Evolutionary conservation across 176 grass and related monocot species (phyloP).

Genomic region (Tillandsia fasciculata): DNA sequence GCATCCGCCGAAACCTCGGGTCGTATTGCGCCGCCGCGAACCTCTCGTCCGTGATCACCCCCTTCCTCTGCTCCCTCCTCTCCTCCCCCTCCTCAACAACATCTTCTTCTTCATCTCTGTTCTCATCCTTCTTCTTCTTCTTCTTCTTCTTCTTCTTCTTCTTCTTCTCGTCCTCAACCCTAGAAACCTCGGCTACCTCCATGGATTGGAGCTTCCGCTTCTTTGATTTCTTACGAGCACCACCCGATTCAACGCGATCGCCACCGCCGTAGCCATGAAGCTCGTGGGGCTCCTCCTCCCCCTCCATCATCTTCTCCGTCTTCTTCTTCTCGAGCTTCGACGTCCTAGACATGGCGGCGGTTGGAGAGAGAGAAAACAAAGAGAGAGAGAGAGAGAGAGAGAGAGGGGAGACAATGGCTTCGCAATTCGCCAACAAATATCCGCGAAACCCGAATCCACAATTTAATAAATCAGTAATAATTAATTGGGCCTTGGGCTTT

Average conservation of each 20-base stretch:
- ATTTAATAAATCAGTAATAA: too few relatives aligned
- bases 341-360: constrained; percentile 41
- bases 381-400: not conserved
- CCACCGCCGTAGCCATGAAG: not conserved
- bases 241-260: not conserved
- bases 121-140: not conserved
- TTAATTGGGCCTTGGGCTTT: too few relatives aligned
- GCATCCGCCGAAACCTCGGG: constrained; percentile 64
- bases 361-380: not conserved
- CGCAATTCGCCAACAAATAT: not conserved
- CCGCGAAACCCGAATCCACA: too few relatives aligned
- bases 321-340: too few relatives aligned
- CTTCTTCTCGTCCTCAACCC: not conserved
- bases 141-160: constrained; percentile 8
- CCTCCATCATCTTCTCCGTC: not conserved
- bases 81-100: constrained; percentile 1
- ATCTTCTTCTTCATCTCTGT: not conserved
- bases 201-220: not conserved
- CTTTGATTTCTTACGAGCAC: not conserved
- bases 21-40: constrained; percentile 46
- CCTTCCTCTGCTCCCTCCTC: constrained; percentile 22
- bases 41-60: constrained; percentile 49
- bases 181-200: not conserved
- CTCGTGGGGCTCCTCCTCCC: not conserved
- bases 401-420: not conserved